phyloP scores from a whole-genome alignment of 306 rosid species.

The Alnus glutinosa region DNA sequence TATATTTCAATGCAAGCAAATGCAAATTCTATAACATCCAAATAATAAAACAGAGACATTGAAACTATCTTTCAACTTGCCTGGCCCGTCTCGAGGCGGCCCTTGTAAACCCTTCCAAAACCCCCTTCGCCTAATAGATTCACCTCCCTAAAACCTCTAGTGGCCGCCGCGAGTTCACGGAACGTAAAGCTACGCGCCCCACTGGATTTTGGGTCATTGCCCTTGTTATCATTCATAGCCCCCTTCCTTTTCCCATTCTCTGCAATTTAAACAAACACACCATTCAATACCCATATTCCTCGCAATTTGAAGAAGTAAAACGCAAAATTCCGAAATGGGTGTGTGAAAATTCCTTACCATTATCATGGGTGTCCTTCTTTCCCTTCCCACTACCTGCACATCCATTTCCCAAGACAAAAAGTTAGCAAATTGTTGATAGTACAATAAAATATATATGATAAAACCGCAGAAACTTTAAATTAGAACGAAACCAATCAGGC shows the following conservation, averaged over 20 bases:
- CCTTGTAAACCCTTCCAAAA: conserved; percentile 93
- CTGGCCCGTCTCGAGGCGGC: conserved; percentile 74
- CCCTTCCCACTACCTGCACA: conserved; percentile 48
- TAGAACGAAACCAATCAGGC: neutral
- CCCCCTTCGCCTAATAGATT: conserved; percentile 97
- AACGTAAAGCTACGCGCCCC: conserved; percentile 62
- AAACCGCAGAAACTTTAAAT: neutral
- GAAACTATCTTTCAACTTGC: conserved; percentile 29
- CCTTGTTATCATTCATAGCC: conserved; percentile 17
- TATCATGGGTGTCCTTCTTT: conserved; percentile 24
- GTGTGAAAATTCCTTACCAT: conserved; percentile 27
- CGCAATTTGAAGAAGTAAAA: neutral
- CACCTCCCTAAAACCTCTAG: conserved; percentile 66
- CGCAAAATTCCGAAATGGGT: neutral
- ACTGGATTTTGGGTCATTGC: conserved; percentile 23
- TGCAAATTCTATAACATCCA: neutral
- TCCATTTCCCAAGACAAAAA: neutral
- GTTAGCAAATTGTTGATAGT: neutral
- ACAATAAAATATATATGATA: neutral
- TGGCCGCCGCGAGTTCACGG: conserved; percentile 80
- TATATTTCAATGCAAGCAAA: neutral
- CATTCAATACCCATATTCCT: conserved; percentile 6
- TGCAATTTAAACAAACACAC: conserved; percentile 10
- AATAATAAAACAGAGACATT: neutral
- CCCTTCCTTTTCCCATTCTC: conserved; percentile 42